Evolutionary conservation across 2,329 filamentous ascomycete genomes (phyloP).

Genomic region (Cladosporium sp.): DNA sequence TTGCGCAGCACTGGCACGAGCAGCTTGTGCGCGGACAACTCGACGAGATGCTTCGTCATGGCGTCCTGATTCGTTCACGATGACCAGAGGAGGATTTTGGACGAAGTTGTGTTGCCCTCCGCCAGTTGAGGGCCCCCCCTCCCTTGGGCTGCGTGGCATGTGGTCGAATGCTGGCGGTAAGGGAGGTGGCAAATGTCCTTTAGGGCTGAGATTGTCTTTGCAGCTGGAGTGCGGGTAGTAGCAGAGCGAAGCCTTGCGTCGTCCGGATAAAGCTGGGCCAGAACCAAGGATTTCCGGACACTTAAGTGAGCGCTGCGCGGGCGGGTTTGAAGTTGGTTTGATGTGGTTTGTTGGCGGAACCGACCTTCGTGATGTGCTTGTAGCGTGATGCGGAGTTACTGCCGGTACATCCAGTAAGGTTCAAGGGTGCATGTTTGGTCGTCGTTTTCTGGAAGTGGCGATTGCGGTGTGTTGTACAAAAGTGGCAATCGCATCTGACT

Average conservation of each 20-base stretch:
- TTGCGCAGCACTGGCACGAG: slow-evolving; percentile 31
- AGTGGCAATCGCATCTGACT: slow-evolving; percentile 5
- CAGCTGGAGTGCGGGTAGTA: not conserved
- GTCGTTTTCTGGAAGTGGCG: not conserved
- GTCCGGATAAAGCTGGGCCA: not conserved
- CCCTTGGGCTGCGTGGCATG: slow-evolving; percentile 5
- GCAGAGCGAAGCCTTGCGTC: not conserved
- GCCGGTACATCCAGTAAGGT: slow-evolving; percentile 6
- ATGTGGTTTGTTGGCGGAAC: not conserved
- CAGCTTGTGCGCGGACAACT: slow-evolving; percentile 31
- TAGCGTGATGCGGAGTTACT: slow-evolving; percentile 8
- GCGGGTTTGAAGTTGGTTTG: not conserved
- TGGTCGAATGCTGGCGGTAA: not conserved
- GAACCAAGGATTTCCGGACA: not conserved
- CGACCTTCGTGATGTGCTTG: not conserved
- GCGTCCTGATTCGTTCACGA: slow-evolving; percentile 29
- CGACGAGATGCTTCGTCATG: slow-evolving; percentile 29
- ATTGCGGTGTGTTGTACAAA: slow-evolving; percentile 1
- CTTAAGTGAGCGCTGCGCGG: not conserved
- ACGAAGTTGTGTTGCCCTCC: slow-evolving; percentile 8
- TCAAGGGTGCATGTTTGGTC: slow-evolving; percentile 10
- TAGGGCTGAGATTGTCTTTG: not conserved
- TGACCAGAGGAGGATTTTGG: slow-evolving; percentile 27
- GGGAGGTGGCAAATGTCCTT: slow-evolving; percentile 3
- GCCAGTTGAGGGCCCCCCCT: not conserved